Conservation (phyloP, 495 filamentous ascomycete species). For the Penicillium steckii region DNA sequence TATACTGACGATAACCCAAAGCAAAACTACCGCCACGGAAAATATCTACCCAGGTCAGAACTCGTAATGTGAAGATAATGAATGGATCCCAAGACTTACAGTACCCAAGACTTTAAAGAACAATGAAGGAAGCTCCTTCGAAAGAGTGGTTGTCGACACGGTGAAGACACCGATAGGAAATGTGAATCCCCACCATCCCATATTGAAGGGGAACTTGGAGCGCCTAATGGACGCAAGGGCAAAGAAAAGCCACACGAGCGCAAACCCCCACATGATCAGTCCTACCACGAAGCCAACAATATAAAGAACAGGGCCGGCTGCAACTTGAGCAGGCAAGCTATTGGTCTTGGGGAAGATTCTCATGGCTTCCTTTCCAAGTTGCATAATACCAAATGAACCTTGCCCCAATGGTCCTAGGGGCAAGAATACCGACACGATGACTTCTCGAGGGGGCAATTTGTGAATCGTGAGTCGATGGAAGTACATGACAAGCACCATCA, state of each 20-base stretch:
- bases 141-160: constrained; percentile 45
- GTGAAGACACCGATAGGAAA: constrained; percentile 61
- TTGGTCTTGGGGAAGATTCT: constrained; percentile 48
- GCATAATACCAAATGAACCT: constrained; percentile 56
- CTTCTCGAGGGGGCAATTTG: constrained; percentile 54
- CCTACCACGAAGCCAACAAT: constrained; percentile 49
- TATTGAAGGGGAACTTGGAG: constrained; percentile 59
- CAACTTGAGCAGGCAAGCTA: constrained; percentile 38
- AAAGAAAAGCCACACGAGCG: constrained; percentile 61
- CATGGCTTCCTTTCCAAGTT: constrained; percentile 52
- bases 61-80: too few species aligned
- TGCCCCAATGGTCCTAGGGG: constrained; percentile 60
- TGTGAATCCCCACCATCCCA: constrained; percentile 68
- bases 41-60: constrained; percentile 47
- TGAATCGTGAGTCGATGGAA: constrained; percentile 58
- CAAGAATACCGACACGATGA: constrained; percentile 62
- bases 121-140: constrained; percentile 45
- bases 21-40: constrained; percentile 42
- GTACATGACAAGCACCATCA: constrained; percentile 57
- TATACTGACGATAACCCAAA: constrained; percentile 51
- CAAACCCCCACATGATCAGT: constrained; percentile 61
- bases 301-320: constrained; percentile 52
- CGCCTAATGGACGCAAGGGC: constrained; percentile 36
- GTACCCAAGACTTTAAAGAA: constrained; percentile 54
- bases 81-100: too few species aligned